A percentile compares a stretch with the other conserved stretches of the same genome.
phyloP scores from a whole-genome alignment of 345 rosid genomes.

The Limnanthes douglasii region DNA sequence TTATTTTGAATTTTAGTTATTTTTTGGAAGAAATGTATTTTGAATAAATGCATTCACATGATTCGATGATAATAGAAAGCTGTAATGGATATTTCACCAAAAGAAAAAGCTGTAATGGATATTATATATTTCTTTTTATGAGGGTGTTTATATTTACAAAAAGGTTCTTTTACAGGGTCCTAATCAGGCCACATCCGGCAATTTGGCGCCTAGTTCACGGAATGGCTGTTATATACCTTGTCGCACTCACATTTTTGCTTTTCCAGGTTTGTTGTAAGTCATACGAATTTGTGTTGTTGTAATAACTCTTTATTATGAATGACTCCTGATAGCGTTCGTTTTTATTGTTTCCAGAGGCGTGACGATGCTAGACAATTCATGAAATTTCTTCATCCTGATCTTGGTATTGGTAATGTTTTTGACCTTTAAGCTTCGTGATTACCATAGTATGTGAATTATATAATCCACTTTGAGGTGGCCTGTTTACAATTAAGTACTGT shows the following conservation, averaged over 20 bases:
- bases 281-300: background rate
- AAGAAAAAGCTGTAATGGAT: too few relatives aligned
- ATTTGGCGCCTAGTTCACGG: conserved; percentile 99
- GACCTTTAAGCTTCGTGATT: too few relatives aligned
- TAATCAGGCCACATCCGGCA: conserved; percentile 97
- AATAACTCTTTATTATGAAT: too few relatives aligned
- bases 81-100: conserved; percentile 4
- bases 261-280: conserved; percentile 59
- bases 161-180: conserved; percentile 34
- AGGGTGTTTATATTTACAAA: conserved; percentile 9
- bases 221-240: conserved; percentile 87
- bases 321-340: conserved; percentile 12
- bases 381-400: conserved; percentile 98
- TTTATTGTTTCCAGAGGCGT: conserved; percentile 45
- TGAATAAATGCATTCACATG: too few relatives aligned
- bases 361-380: conserved; percentile 93
- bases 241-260: conserved; percentile 86
- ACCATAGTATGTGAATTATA: too few relatives aligned
- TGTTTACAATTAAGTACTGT: background rate
- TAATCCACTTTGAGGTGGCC: background rate
- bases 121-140: background rate
- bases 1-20: too few relatives aligned
- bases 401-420: conserved; percentile 68
- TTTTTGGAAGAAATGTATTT: too few relatives aligned
- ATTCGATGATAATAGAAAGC: too few relatives aligned